A percentile compares a stretch with the other conserved stretches of the same genome.
phyloP scores from a whole-genome alignment of 2,329 filamentous ascomycete genomes.

The Pseudocercospora pini-densiflorae region DNA sequence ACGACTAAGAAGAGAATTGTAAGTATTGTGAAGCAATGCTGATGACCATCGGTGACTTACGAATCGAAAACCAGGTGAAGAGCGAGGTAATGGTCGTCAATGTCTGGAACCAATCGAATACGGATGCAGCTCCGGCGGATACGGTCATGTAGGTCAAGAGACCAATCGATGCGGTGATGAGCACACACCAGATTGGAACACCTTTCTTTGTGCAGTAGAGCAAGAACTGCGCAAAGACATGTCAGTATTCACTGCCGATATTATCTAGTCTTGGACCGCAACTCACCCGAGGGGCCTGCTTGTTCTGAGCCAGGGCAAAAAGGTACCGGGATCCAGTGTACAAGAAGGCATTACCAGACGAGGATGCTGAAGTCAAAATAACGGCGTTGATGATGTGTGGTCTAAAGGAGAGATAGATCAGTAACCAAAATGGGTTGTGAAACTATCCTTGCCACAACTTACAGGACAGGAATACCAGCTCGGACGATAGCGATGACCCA shows the following conservation, averaged over 20 bases:
- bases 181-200: constrained; percentile 48
- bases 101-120: constrained; percentile 43
- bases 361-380: constrained; percentile 73
- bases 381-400: constrained; percentile 77
- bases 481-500: constrained; percentile 73
- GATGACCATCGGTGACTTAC: background rate
- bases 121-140: constrained; percentile 31
- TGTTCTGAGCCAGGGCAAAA: constrained; percentile 55
- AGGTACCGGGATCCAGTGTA: constrained; percentile 59
- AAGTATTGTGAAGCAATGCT: too few relatives aligned
- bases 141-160: constrained; percentile 61
- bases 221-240: constrained; percentile 37
- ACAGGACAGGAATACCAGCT: constrained; percentile 67
- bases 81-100: constrained; percentile 42
- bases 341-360: constrained; percentile 70
- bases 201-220: constrained; percentile 52
- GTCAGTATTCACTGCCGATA: background rate
- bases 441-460: background rate
- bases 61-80: constrained; percentile 38
- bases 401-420: background rate
- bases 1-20: background rate
- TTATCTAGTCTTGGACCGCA: background rate
- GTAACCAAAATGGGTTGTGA: background rate
- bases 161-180: constrained; percentile 54
- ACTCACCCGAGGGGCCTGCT: constrained; percentile 52